A percentile compares a stretch with the other conserved stretches of the same genome.
These are phyloP conservation scores for Erysimum cheiri DNA, from an alignment of 441 rosid genomes.

Conservation along the genomic window DNA sequence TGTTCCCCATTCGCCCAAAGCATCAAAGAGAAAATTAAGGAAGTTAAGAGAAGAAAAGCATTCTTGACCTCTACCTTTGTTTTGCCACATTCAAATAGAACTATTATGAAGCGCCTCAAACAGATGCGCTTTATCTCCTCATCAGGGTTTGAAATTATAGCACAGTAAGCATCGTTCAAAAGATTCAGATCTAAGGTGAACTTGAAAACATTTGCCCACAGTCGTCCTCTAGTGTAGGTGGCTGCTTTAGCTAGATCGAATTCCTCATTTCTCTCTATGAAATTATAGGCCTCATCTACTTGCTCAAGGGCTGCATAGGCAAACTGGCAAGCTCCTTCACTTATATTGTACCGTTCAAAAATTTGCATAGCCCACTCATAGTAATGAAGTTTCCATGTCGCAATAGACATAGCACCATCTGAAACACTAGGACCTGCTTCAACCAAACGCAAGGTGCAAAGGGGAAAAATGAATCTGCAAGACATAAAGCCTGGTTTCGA, in stretches of 20 bases:
- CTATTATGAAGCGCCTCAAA: constrained; percentile 91
- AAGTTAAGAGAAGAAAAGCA: constrained; percentile 26
- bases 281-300: constrained; percentile 84
- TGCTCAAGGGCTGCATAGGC: constrained; percentile 99
- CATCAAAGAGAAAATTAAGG: constrained; percentile 14
- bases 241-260: constrained; percentile 63
- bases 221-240: constrained; percentile 71
- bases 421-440: constrained; percentile 44
- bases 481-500: constrained; percentile 16
- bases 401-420: constrained; percentile 65
- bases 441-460: constrained; percentile 31
- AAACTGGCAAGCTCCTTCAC: constrained; percentile 96
- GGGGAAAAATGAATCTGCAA: constrained; percentile 9
- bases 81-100: constrained; percentile 86
- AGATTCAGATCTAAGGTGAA: constrained; percentile 88
- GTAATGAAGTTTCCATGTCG: constrained; percentile 94
- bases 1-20: not conserved
- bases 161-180: constrained; percentile 93
- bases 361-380: constrained; percentile 99
- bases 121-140: constrained; percentile 97
- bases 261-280: constrained; percentile 46
- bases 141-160: constrained; percentile 97
- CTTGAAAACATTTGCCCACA: constrained; percentile 98
- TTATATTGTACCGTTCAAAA: constrained; percentile 88
- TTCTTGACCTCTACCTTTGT: constrained; percentile 64